A percentile compares a stretch with the other conserved stretches of the same genome.
phyloP scores from a whole-genome alignment of 148 eudicot species.

The Rhododendron ferrugineum region DNA sequence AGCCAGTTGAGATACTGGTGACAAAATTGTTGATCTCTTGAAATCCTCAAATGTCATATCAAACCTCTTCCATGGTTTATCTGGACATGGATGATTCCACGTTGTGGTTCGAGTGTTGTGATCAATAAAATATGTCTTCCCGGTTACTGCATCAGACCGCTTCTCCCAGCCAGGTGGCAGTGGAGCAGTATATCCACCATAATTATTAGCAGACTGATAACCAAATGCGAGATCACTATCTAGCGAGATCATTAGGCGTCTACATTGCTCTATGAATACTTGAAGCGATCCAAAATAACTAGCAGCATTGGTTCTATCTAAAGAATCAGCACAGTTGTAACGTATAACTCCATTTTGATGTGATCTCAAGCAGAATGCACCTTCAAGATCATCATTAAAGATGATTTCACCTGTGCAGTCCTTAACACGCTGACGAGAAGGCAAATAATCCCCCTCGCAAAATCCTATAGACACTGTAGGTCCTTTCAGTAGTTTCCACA shows the following conservation, averaged over 20 bases:
- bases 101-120: slow-evolving; percentile 97
- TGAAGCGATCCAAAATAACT: slow-evolving; percentile 92
- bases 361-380: slow-evolving; percentile 85
- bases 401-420: slow-evolving; percentile 89
- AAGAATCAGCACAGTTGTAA: slow-evolving; percentile 93
- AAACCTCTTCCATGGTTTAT: slow-evolving; percentile 98
- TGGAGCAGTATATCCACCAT: slow-evolving; percentile 84
- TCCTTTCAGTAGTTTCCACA: slow-evolving; percentile 85
- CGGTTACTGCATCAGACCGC: slow-evolving; percentile 92
- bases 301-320: slow-evolving; percentile 98
- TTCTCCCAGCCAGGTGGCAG: slow-evolving; percentile 99
- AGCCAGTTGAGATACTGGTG: slow-evolving; percentile 79
- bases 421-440: slow-evolving; percentile 70
- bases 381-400: slow-evolving; percentile 54
- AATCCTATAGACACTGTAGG: slow-evolving; percentile 84
- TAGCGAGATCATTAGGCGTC: slow-evolving; percentile 89
- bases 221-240: slow-evolving; percentile 86
- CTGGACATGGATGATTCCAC: slow-evolving; percentile 99
- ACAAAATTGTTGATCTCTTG: slow-evolving; percentile 83
- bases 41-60: slow-evolving; percentile 97
- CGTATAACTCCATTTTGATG: slow-evolving; percentile 96
- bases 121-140: slow-evolving; percentile 88
- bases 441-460: slow-evolving; percentile 89
- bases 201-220: slow-evolving; percentile 52
- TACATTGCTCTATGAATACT: slow-evolving; percentile 94